These are phyloP conservation scores for Rhodotorula toruloides DNA, from an alignment of 768 basidiomycete species.

Conservation along the genomic window DNA sequence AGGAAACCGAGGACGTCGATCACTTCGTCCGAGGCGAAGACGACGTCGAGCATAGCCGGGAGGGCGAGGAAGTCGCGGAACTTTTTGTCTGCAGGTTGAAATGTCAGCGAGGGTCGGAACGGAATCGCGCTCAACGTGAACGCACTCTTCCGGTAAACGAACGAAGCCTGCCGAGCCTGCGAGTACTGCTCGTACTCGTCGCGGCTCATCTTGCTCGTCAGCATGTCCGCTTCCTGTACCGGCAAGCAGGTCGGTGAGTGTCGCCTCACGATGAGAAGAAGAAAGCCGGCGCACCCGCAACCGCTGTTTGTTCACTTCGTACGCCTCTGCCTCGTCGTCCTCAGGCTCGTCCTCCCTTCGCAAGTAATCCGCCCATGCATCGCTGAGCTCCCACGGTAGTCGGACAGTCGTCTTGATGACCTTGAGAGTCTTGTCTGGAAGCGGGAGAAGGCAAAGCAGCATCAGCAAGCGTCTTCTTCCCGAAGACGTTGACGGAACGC, in stretches of 20 bases:
- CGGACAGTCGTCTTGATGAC: constrained; percentile 91
- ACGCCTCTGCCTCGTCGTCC: constrained; percentile 91
- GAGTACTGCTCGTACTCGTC: constrained; percentile 97
- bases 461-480: not conserved
- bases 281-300: constrained; percentile 56
- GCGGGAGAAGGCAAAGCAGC: constrained; percentile 43
- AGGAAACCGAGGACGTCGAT: constrained; percentile 95
- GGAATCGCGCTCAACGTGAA: constrained; percentile 5
- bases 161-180: constrained; percentile 91
- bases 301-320: constrained; percentile 85
- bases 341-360: constrained; percentile 83
- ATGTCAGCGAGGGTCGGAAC: not conserved
- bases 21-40: constrained; percentile 88
- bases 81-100: constrained; percentile 64
- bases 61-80: constrained; percentile 92
- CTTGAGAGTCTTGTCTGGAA: constrained; percentile 53
- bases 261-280: constrained; percentile 62
- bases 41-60: constrained; percentile 57
- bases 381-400: constrained; percentile 90
- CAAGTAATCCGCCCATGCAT: constrained; percentile 77
- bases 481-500: not conserved
- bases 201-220: constrained; percentile 89
- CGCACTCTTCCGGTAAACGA: constrained; percentile 90
- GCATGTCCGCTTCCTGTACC: constrained; percentile 80
- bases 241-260: not conserved